Evolutionary conservation across 2,329 filamentous ascomycete genomes (phyloP).

Genomic region (Nigrograna mackinnonii): DNA sequence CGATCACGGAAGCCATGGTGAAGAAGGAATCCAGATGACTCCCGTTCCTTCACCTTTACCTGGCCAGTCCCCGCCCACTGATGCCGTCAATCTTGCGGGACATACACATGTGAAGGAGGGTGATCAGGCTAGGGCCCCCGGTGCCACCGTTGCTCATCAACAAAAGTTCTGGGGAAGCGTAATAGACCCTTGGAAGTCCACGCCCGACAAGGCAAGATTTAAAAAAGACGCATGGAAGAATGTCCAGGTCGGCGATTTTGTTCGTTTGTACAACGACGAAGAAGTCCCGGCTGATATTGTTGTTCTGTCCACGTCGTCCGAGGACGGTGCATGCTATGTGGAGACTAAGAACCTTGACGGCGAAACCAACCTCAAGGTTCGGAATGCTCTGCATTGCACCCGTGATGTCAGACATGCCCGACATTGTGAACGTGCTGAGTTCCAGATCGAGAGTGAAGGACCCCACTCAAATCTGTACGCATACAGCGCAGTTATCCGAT

Average conservation of each 20-base stretch:
- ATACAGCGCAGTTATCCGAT: slow-evolving; percentile 87
- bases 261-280: slow-evolving; percentile 95
- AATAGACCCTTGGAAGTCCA: slow-evolving; percentile 70
- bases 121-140: slow-evolving; percentile 28
- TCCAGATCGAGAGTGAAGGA: slow-evolving; percentile 84
- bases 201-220: slow-evolving; percentile 76
- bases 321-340: slow-evolving; percentile 93
- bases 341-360: slow-evolving; percentile 98
- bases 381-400: slow-evolving; percentile 85
- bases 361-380: slow-evolving; percentile 96
- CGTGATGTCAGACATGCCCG: slow-evolving; percentile 82
- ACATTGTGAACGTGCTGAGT: slow-evolving; percentile 89
- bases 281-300: slow-evolving; percentile 93
- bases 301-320: slow-evolving; percentile 88
- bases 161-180: slow-evolving; percentile 67
- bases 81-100: slow-evolving; percentile 19
- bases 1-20: slow-evolving; percentile 37
- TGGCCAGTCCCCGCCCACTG: slow-evolving; percentile 42
- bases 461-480: slow-evolving; percentile 94
- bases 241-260: slow-evolving; percentile 91
- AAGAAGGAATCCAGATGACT: slow-evolving; percentile 86
- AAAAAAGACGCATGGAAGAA: slow-evolving; percentile 96
- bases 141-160: slow-evolving; percentile 24
- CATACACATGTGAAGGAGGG: slow-evolving; percentile 21
- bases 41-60: slow-evolving; percentile 83